phyloP scores from a whole-genome alignment of 805 yeast genomes.

The Pichia heedii region DNA sequence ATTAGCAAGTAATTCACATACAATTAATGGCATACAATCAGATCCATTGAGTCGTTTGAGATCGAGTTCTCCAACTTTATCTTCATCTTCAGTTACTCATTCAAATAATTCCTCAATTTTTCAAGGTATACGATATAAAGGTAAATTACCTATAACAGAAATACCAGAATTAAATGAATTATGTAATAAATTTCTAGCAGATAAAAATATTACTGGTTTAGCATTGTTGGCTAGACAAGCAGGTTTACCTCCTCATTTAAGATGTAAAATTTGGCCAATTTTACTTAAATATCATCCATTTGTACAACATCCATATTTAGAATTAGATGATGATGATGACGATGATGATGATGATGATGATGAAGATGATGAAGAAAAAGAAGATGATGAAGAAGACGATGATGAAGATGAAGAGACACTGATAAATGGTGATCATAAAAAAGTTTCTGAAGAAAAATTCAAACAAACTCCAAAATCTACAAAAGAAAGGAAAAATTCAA shows the following conservation, averaged over 20 bases:
- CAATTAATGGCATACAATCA: background rate
- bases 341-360: slow-evolving; percentile 26
- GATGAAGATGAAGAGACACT: background rate
- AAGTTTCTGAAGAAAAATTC: background rate
- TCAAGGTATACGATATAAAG: slow-evolving; percentile 21
- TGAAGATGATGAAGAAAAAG: slow-evolving; percentile 10
- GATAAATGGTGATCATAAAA: background rate
- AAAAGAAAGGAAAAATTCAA: slow-evolving; percentile 10
- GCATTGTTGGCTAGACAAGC: slow-evolving; percentile 74
- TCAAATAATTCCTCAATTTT: slow-evolving; percentile 13
- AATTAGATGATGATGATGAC: slow-evolving; percentile 43
- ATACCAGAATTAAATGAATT: slow-evolving; percentile 42
- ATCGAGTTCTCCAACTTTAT: slow-evolving; percentile 2
- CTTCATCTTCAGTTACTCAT: slow-evolving; percentile 1
- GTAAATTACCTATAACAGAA: slow-evolving; percentile 37
- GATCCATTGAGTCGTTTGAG: background rate
- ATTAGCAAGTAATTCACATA: background rate
- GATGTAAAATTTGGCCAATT: slow-evolving; percentile 80
- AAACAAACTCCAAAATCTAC: slow-evolving; percentile 8
- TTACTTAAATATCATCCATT: slow-evolving; percentile 76
- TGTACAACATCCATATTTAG: slow-evolving; percentile 65
- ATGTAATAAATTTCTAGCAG: slow-evolving; percentile 46
- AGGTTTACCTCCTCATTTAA: slow-evolving; percentile 77
- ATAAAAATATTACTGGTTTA: slow-evolving; percentile 61
- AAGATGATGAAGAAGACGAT: slow-evolving; percentile 16